Evolutionary conservation across 2,329 filamentous ascomycete genomes (phyloP).

Genomic region (Dactylonectria macrodidyma): DNA sequence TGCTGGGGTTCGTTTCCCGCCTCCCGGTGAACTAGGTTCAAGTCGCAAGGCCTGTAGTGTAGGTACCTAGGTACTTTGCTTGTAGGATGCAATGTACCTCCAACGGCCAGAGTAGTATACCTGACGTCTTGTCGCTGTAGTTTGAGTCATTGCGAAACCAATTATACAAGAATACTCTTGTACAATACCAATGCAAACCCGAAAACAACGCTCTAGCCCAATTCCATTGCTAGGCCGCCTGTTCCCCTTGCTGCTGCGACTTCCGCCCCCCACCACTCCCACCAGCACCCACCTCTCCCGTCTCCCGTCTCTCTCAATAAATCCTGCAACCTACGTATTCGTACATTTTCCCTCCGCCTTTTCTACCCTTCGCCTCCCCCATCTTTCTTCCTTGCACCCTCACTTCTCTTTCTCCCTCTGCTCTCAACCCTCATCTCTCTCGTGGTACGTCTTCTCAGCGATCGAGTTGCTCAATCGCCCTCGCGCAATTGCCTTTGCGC

Average conservation of each 20-base stretch:
- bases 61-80: neutral
- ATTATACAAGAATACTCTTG: neutral
- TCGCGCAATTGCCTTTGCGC: neutral
- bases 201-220: conserved; percentile 11
- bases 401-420: conserved; percentile 38
- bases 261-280: conserved; percentile 16
- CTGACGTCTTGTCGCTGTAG: neutral
- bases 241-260: conserved; percentile 23
- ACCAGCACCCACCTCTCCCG: conserved; percentile 36
- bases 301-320: conserved; percentile 41
- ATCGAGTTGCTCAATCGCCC: conserved; percentile 5
- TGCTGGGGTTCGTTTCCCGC: conserved; percentile 11
- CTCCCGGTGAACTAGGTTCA: conserved; percentile 10
- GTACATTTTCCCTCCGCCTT: conserved; percentile 49
- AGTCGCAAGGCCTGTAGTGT: neutral
- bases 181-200: conserved; percentile 1
- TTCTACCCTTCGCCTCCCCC: conserved; percentile 49
- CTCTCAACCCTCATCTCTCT: conserved; percentile 30
- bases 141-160: neutral
- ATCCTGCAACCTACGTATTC: conserved; percentile 48
- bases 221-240: conserved; percentile 4
- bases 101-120: neutral
- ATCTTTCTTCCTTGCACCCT: conserved; percentile 41
- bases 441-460: conserved; percentile 28
- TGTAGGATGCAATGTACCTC: neutral